These are phyloP conservation scores for Canariomyces notabilis DNA, from an alignment of 2,329 filamentous ascomycete genomes.

Conservation along the genomic window DNA sequence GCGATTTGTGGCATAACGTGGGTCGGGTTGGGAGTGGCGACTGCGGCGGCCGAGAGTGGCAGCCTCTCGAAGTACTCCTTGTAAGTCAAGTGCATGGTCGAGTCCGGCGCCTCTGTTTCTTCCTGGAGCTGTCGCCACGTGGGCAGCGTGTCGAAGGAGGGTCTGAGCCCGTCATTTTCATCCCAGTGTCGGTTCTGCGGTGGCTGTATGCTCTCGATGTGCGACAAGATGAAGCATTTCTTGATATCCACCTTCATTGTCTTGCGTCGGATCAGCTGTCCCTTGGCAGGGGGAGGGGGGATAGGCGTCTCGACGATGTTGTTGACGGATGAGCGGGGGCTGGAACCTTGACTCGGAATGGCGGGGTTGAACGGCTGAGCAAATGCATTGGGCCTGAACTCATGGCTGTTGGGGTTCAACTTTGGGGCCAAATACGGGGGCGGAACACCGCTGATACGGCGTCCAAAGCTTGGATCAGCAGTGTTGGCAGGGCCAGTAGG, in stretches of 20 bases:
- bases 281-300: slow-evolving; percentile 35
- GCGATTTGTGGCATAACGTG: slow-evolving; percentile 68
- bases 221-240: slow-evolving; percentile 55
- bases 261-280: slow-evolving; percentile 63
- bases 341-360: slow-evolving; percentile 63
- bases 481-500: slow-evolving; percentile 67
- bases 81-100: slow-evolving; percentile 63
- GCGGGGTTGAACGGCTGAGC: slow-evolving; percentile 77
- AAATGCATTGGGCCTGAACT: slow-evolving; percentile 82
- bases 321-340: slow-evolving; percentile 60
- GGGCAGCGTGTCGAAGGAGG: slow-evolving; percentile 76
- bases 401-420: slow-evolving; percentile 62
- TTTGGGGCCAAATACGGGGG: slow-evolving; percentile 49
- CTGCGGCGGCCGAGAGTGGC: slow-evolving; percentile 49
- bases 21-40: slow-evolving; percentile 63
- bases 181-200: slow-evolving; percentile 58
- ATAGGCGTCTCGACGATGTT: slow-evolving; percentile 35
- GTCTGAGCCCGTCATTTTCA: slow-evolving; percentile 75
- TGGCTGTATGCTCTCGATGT: slow-evolving; percentile 50
- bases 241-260: slow-evolving; percentile 65
- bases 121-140: slow-evolving; percentile 73
- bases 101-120: slow-evolving; percentile 64
- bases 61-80: slow-evolving; percentile 72
- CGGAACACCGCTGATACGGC: slow-evolving; percentile 47
- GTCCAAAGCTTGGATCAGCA: slow-evolving; percentile 47